These are phyloP conservation scores for Hypocrella siamensis DNA, from an alignment of 2,329 filamentous ascomycete genomes.

Conservation along the genomic window DNA sequence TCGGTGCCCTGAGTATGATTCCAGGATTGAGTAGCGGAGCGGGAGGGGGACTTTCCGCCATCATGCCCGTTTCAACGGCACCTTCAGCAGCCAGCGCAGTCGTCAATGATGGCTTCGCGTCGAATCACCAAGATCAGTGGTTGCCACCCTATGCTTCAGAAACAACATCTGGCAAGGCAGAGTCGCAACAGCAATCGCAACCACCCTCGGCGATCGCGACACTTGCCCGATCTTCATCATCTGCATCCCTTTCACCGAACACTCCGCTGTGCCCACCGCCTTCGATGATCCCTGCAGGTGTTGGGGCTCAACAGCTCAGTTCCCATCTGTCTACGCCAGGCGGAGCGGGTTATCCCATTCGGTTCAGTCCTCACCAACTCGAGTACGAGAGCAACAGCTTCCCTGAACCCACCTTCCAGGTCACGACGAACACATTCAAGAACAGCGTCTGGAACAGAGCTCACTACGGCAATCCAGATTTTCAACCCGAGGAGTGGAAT, in stretches of 20 bases:
- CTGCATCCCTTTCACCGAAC: slow-evolving; percentile 15
- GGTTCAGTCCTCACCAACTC: slow-evolving; percentile 32
- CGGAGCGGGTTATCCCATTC: slow-evolving; percentile 16
- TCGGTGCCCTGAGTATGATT: slow-evolving; percentile 29
- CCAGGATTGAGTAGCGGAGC: slow-evolving; percentile 22
- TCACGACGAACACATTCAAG: slow-evolving; percentile 43
- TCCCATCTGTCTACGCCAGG: slow-evolving; percentile 3
- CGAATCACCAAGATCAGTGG: slow-evolving; percentile 21
- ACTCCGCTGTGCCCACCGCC: slow-evolving; percentile 6
- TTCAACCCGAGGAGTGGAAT: slow-evolving; percentile 28
- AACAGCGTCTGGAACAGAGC: slow-evolving; percentile 52
- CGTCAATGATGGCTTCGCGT: slow-evolving; percentile 16
- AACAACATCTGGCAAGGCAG: slow-evolving; percentile 8
- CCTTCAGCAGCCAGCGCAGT: slow-evolving; percentile 9
- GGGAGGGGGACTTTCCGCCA: slow-evolving; percentile 7
- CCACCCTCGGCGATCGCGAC: slow-evolving; percentile 14
- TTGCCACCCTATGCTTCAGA: slow-evolving; percentile 15
- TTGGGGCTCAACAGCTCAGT: slow-evolving; percentile 2
- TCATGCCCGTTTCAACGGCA: slow-evolving; percentile 19
- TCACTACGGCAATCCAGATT: slow-evolving; percentile 48
- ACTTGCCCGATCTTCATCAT: slow-evolving; percentile 13
- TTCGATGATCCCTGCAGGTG: slow-evolving; percentile 2
- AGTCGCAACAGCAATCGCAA: slow-evolving; percentile 8
- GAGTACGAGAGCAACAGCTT: slow-evolving; percentile 31
- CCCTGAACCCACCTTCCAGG: slow-evolving; percentile 29